phyloP scores from a whole-genome alignment of 2,329 filamentous ascomycete species.

The Fusarium camptoceras region DNA sequence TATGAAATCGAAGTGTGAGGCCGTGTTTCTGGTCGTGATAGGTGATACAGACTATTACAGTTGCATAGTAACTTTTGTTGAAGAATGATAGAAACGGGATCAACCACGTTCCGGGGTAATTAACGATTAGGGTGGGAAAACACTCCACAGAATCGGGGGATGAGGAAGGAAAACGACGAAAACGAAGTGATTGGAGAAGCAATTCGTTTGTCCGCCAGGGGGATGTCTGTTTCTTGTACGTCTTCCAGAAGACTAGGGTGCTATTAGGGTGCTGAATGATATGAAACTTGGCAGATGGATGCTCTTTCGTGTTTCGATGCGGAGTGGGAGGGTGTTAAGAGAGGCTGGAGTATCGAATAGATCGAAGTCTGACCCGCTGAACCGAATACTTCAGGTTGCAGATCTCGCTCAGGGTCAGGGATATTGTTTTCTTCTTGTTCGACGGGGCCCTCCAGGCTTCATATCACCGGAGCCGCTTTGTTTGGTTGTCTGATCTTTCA shows the following conservation, averaged over 20 bases:
- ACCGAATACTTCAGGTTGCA: conserved; percentile 40
- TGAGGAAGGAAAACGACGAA: conserved; percentile 15
- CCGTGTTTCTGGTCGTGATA: conserved; percentile 23
- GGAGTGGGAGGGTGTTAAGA: conserved; percentile 24
- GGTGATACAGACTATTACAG: conserved; percentile 31
- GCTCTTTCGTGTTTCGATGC: conserved; percentile 34
- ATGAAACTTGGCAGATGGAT: conserved; percentile 32
- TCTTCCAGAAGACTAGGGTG: conserved; percentile 30
- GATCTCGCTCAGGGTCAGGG: conserved; percentile 37
- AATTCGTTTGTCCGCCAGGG: conserved; percentile 26
- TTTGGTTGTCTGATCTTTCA: conserved; percentile 21
- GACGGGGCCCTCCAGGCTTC: conserved; percentile 30
- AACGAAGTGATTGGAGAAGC: conserved; percentile 31
- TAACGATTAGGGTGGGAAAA: conserved; percentile 40
- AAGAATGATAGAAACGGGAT: conserved; percentile 21
- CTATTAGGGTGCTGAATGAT: conserved; percentile 25
- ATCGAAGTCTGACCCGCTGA: conserved; percentile 38
- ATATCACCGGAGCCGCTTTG: conserved; percentile 34
- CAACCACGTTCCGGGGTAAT: conserved; percentile 38
- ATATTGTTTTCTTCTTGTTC: conserved; percentile 21
- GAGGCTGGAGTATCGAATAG: conserved; percentile 35
- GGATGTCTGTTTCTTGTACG: conserved; percentile 39
- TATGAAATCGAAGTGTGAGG: conserved; percentile 21
- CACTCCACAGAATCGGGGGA: conserved; percentile 15
- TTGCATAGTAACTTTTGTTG: conserved; percentile 29